Evolutionary conservation across 1,284 basidiomycete genomes (phyloP).

Genomic region (Malassezia japonica): DNA sequence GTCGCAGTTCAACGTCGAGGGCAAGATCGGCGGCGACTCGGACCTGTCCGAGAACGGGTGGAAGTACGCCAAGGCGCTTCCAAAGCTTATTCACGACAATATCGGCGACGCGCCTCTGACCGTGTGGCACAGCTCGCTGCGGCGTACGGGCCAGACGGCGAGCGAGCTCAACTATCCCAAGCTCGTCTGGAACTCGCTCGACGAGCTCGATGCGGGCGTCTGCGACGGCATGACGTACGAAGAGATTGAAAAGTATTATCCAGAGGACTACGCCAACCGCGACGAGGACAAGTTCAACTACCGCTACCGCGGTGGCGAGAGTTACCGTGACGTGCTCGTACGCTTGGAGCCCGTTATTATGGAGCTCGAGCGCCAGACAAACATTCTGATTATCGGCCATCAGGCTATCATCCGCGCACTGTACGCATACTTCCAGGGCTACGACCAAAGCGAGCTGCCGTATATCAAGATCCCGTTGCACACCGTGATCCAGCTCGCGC

Average conservation of each 20-base stretch:
- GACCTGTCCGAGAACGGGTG: slow-evolving; percentile 71
- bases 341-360: slow-evolving; percentile 96
- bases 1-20: slow-evolving; percentile 90
- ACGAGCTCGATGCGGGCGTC: slow-evolving; percentile 95
- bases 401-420: slow-evolving; percentile 55
- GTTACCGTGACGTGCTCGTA: slow-evolving; percentile 81
- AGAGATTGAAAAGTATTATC: slow-evolving; percentile 87
- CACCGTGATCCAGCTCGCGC: slow-evolving; percentile 93
- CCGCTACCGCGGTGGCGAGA: slow-evolving; percentile 81
- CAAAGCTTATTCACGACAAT: slow-evolving; percentile 76
- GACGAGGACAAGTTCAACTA: slow-evolving; percentile 99
- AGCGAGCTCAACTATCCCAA: slow-evolving; percentile 74
- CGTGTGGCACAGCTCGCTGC: slow-evolving; percentile 94
- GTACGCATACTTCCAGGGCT: slow-evolving; percentile 88
- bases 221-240: slow-evolving; percentile 99
- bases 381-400: slow-evolving; percentile 92
- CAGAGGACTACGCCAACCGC: slow-evolving; percentile 95
- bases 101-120: slow-evolving; percentile 80
- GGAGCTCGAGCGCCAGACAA: slow-evolving; percentile 94
- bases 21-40: slow-evolving; percentile 94
- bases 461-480: slow-evolving; percentile 84
- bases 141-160: slow-evolving; percentile 84
- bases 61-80: slow-evolving; percentile 75
- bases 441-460: slow-evolving; percentile 84
- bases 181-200: slow-evolving; percentile 94